Evolutionary conservation across 768 basidiomycete species (phyloP), one percentile per base, ranked within the genome.

Genomic region (Collybiopsis confluens): DNA sequence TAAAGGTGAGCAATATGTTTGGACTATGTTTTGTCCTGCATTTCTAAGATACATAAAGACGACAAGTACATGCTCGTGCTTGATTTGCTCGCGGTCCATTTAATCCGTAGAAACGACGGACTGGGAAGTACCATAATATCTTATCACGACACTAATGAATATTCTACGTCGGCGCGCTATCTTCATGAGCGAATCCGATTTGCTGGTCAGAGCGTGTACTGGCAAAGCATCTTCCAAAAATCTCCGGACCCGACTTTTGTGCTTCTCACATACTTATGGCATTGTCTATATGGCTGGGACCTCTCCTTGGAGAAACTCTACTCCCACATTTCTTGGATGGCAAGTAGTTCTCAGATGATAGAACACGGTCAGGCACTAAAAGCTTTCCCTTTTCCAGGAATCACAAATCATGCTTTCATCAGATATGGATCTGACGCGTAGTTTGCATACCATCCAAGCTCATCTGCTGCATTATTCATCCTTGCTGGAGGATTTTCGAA

Each of bases 281-380:
- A 83, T 47, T 77, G 81, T 3, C 44, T 83, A 55, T 85, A 84
- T 58, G 77, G 78, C 0, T 85, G 81, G 81, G 82, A 85, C 55
- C 75, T 84, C 61, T 73, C 81, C 0, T 62, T 84, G 2, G 82
- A 83, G 57, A 65, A 68, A 38, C 64, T 84, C 15, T 82, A 82
- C 51, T 58, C 67, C 1, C 75, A 82, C 58, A 74, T 85, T 47
- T 77, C 70, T 55, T 65, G 59, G 40, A 67, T 82, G 44, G 82
- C 81, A 54, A 58, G 75, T 60, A 20, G 16, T 16, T 30, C 2
- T 4, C 15, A 6, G 16, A n/a, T 40, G 7, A 3, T 10, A 33
- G 35, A 10, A 15, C 21, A 11, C 11, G 8, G 23, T 15, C 20
- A 36, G n/a, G n/a, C n/a, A n/a, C n/a, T n/a, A n/a, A n/a, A n/a